Evolutionary conservation across 2,329 filamentous ascomycete species (phyloP), one percentile per base, ranked within the genome.

Genomic region (Triangularia verruculosa): DNA sequence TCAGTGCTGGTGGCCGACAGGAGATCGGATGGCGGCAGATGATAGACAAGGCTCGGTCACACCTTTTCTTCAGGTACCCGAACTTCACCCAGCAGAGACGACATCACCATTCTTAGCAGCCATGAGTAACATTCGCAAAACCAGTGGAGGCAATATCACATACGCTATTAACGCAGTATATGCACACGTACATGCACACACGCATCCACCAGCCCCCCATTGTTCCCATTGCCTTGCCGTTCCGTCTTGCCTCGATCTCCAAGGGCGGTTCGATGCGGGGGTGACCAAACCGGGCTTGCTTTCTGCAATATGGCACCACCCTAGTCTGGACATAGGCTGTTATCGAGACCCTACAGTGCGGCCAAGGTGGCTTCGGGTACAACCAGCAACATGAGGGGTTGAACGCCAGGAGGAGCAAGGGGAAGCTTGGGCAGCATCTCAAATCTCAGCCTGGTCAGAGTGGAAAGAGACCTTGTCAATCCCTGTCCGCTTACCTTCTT

Each of bases 281-380:
- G 32, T 12, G n/a, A 7, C 32, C 30, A 22, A 60, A 57, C 43
- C 28, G 17, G 59, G 59, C 59, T 59, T 43, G n/a, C 39, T n/a
- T 34, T 55, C 27, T 59, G 55, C 52, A 25, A 59, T 57, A 67
- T 61, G 54, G 43, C 59, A 53, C 59, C 43, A 59, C 56, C 55
- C 57, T 27, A 43, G 39, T 56, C 60, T 39, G 43, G 52, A 34
- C 12, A 43, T 15, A 17, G 51, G 54, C 15, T 54, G 51, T 28
- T 54, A 4, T 54, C 39, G 22, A 61, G 52, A 20, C n/a, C 61
- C 15, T 25, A 53, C 12, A 11, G 51, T 12, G 55, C 58, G 54
- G 43, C 30, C 57, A 54, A 32, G 22, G 57, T 57, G 55, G 62
- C 64, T 61, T 56, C 59, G 43, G 55, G 17, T 32, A 27, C 28